Evolutionary conservation across 1,284 basidiomycete genomes (phyloP), one percentile per base, ranked within the genome.

Genomic region (Trichosporon sp.): DNA sequence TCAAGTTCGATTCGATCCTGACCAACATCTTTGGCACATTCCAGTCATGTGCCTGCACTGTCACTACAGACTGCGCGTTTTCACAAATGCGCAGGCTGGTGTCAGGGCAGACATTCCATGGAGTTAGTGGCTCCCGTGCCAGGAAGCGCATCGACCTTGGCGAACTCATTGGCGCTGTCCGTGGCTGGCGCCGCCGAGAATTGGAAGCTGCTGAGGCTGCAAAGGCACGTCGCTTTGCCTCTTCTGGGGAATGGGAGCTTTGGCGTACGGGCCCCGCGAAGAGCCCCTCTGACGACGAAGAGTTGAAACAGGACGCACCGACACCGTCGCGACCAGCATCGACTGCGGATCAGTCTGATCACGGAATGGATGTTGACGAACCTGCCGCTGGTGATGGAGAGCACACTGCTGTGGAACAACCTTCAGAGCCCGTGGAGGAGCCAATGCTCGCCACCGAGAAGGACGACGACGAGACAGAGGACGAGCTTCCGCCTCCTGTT

Each of bases 31-130:
- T 89, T 10, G 90, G 89, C 16, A 91, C 89, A 0, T 93, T 93
- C 79, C 89, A 89, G 1, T 90, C 90, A 0, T 94, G 92, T 75
- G 92, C 92, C 0, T 93, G 92, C 76, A 90, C 90, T 5, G 85
- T 85, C 2, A 86, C 89, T 4, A 86, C 85, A 19, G 88, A 90
- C 68, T 93, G 92, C 77, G 90, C 89, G 0, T 80, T 92, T 21
- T 85, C 85, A 2, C 88, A 90, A 65, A 90, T 92, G 88, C 88
- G 88, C 31, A 85, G 86, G 43, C 88, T 92, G 71, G 89, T 91
- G 35, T 46, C 48, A 61, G 66, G 72, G 40, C 71, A 74, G 68
- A 46, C 67, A 4, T 74, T 74, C 69, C 73, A 72, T 32, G 73
- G 73, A 7, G 73, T 74, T 8, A 72, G 71, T 54, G 69, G 69